These are phyloP conservation scores for Globisporangium polare DNA, from an alignment of 352 stramenopile species.

Conservation along the genomic window DNA sequence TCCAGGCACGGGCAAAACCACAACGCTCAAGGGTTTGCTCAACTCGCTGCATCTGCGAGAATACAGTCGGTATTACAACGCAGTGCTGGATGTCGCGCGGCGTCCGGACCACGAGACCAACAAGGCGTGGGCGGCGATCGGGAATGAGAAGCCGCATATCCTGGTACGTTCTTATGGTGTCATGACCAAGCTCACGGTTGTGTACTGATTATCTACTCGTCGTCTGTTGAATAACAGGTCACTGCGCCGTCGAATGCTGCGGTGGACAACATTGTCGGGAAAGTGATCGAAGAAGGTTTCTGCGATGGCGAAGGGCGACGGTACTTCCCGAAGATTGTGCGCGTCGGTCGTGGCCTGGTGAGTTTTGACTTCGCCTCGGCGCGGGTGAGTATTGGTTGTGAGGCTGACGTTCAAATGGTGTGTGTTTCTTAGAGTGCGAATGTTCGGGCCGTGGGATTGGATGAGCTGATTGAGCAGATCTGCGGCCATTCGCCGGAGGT, in stretches of 20 bases:
- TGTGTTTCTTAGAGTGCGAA: slow-evolving; percentile 48
- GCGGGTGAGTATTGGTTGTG: neutral
- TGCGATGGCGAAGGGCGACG: slow-evolving; percentile 90
- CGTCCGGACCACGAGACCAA: slow-evolving; percentile 79
- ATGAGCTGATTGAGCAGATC: slow-evolving; percentile 85
- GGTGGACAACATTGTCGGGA: slow-evolving; percentile 96
- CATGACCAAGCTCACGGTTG: neutral
- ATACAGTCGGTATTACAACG: slow-evolving; percentile 92
- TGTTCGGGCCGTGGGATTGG: slow-evolving; percentile 74
- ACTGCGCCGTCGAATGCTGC: slow-evolving; percentile 94
- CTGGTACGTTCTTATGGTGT: slow-evolving; percentile 36
- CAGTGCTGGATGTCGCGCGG: slow-evolving; percentile 74
- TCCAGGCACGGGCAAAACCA: slow-evolving; percentile 90
- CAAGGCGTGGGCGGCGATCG: slow-evolving; percentile 75
- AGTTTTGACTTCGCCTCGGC: slow-evolving; percentile 11
- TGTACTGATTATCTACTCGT: neutral
- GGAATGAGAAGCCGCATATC: slow-evolving; percentile 92
- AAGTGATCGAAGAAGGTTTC: slow-evolving; percentile 95
- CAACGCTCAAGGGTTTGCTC: slow-evolving; percentile 88
- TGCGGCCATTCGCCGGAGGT: slow-evolving; percentile 68
- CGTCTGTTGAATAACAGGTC: slow-evolving; percentile 30
- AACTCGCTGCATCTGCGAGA: slow-evolving; percentile 92
- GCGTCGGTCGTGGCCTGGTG: slow-evolving; percentile 85
- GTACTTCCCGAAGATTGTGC: slow-evolving; percentile 95
- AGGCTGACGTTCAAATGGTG: neutral